Percentiles rank a stretch among this genome's conserved stretches.
Conservation (phyloP, 1,139 yeast species). For the Taphrina wiesneri region DNA sequence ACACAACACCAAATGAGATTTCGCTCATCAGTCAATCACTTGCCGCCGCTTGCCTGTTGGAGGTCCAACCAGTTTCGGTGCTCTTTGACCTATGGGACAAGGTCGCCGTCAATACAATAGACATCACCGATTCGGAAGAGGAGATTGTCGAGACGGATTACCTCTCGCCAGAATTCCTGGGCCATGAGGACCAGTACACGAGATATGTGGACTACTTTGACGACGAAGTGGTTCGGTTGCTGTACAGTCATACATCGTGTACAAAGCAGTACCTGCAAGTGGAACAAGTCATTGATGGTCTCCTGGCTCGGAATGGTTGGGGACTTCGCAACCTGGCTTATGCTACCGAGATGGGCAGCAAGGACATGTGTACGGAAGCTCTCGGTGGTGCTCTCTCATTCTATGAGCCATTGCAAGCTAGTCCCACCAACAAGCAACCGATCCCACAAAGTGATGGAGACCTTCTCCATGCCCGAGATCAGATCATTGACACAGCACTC, state of each 20-base stretch:
- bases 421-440: background rate
- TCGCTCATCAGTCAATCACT: conserved; percentile 5
- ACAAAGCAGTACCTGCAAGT: conserved; percentile 3
- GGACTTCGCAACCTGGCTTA: conserved; percentile 14
- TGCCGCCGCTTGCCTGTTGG: conserved; percentile 16
- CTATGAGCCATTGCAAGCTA: background rate
- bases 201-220: conserved; percentile 28
- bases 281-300: conserved; percentile 12
- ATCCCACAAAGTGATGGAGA: background rate
- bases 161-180: background rate
- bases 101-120: conserved; percentile 7
- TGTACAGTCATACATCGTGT: background rate
- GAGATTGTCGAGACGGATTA: conserved; percentile 25
- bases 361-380: conserved; percentile 31
- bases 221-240: conserved; percentile 22
- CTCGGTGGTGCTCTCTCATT: conserved; percentile 24
- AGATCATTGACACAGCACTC: background rate
- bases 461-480: background rate
- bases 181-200: conserved; percentile 1
- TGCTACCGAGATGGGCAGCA: conserved; percentile 17
- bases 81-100: conserved; percentile 30
- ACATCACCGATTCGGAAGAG: conserved; percentile 15
- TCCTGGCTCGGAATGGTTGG: conserved; percentile 20
- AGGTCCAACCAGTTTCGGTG: conserved; percentile 15
- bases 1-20: background rate